Percentiles rank a stretch among this genome's conserved stretches.
Conservation (phyloP, 2,329 filamentous ascomycete species). For the Diaporthe amygdali region DNA sequence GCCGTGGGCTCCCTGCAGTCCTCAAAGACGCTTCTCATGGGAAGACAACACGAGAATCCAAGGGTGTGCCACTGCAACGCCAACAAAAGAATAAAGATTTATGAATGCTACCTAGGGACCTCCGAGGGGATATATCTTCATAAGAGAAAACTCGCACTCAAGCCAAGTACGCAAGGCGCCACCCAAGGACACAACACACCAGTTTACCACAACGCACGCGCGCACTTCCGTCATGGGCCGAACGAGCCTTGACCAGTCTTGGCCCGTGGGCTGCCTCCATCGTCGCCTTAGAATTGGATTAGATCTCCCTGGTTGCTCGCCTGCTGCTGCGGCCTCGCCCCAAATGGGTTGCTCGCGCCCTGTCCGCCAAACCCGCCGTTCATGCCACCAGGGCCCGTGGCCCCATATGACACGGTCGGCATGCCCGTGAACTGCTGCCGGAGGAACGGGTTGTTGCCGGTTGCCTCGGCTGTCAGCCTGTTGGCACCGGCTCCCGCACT, state of each 20-base stretch:
- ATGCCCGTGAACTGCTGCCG: conserved; percentile 82
- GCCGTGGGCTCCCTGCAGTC: not conserved
- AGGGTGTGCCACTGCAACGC: not conserved
- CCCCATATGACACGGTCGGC: conserved; percentile 64
- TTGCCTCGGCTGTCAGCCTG: conserved; percentile 72
- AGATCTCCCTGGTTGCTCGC: conserved; percentile 52
- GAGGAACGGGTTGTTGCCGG: conserved; percentile 89
- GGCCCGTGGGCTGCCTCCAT: not conserved
- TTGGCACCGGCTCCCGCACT: conserved; percentile 84
- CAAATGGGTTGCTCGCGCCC: conserved; percentile 63
- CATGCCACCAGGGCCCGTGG: conserved; percentile 62
- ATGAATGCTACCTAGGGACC: conserved; percentile 27
- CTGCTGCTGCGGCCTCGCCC: conserved; percentile 57
- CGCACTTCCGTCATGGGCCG: not conserved
- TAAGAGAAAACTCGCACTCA: conserved; percentile 1
- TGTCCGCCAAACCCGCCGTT: conserved; percentile 51
- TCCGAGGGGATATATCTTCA: conserved; percentile 21
- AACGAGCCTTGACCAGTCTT: not conserved
- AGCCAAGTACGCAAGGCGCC: conserved; percentile 16
- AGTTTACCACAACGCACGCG: not conserved
- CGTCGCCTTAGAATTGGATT: conserved; percentile 59
- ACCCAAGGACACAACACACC: conserved; percentile 17
- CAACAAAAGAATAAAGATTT: conserved; percentile 21
- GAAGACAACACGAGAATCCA: not conserved
- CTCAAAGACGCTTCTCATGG: not conserved